Evolutionary conservation across 768 basidiomycete species (phyloP).

Genomic region (Dioszegia hungarica): DNA sequence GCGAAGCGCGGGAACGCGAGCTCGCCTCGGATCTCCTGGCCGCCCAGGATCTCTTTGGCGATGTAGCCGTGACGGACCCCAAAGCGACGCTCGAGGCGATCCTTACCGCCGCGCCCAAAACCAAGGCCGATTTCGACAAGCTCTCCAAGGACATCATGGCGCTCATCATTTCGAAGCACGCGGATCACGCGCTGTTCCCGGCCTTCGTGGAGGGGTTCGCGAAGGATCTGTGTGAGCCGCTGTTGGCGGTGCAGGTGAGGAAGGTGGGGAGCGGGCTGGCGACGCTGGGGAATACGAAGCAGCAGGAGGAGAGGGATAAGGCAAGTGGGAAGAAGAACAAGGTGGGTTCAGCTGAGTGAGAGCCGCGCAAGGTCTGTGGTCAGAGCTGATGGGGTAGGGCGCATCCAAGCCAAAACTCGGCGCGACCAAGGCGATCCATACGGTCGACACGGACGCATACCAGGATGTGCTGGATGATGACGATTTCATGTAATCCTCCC

Average conservation of each 20-base stretch:
- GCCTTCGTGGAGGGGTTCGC: conserved; percentile 79
- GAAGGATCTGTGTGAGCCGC: conserved; percentile 65
- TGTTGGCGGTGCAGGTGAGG: conserved; percentile 85
- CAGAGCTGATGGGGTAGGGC: conserved; percentile 52
- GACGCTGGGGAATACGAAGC: conserved; percentile 89
- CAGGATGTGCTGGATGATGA: conserved; percentile 89
- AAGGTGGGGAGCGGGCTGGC: conserved; percentile 81
- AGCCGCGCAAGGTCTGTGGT: not conserved
- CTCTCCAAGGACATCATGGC: conserved; percentile 72
- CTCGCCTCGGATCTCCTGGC: conserved; percentile 80
- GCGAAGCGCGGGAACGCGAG: conserved; percentile 72
- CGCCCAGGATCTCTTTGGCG: conserved; percentile 74
- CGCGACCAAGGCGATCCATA: conserved; percentile 58
- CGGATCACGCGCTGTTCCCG: conserved; percentile 74
- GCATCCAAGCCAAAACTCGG: conserved; percentile 71
- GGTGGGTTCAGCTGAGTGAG: conserved; percentile 29
- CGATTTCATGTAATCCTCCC: conserved; percentile 92
- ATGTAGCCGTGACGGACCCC: conserved; percentile 54
- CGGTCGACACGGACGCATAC: conserved; percentile 73
- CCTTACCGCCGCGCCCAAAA: conserved; percentile 72
- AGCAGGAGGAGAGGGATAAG: conserved; percentile 81
- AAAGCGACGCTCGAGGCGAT: conserved; percentile 50
- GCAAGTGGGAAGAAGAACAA: conserved; percentile 89
- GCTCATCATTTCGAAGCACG: conserved; percentile 69
- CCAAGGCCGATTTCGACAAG: conserved; percentile 77